Percentiles rank a stretch among this genome's conserved stretches.
These are phyloP conservation scores for Udeniomyces megalosporus DNA, from an alignment of 768 basidiomycete species.

Conservation along the genomic window DNA sequence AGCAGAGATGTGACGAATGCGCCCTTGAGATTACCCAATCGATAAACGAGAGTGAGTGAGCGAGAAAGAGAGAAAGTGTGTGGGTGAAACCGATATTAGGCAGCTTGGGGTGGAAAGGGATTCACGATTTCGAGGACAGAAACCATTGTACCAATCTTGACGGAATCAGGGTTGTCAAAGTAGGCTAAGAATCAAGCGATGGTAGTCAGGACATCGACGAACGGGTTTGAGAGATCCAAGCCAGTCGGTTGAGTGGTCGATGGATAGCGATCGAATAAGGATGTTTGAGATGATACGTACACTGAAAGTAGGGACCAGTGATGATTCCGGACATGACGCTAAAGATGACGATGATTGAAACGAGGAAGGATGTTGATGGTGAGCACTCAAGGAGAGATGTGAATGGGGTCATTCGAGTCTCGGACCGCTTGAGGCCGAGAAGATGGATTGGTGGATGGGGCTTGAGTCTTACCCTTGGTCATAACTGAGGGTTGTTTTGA, in stretches of 20 bases:
- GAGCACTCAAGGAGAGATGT: neutral
- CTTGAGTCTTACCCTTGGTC: no score
- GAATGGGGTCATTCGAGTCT: no score
- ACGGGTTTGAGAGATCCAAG: no score
- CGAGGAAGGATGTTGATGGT: neutral
- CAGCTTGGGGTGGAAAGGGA: no score
- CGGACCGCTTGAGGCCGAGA: no score
- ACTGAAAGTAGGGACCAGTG: conserved; percentile 10
- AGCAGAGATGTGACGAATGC: conserved; percentile 59
- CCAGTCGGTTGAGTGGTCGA: no score
- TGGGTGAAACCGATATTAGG: no score
- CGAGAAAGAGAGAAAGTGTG: no score
- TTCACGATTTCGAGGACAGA: conserved; percentile 10
- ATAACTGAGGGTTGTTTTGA: no score
- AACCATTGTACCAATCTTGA: conserved; percentile 12
- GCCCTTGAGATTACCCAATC: neutral
- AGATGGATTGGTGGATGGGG: no score
- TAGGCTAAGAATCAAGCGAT: neutral
- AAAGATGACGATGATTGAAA: neutral
- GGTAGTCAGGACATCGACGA: no score
- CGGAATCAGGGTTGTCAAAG: neutral
- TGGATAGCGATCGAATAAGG: neutral
- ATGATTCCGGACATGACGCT: conserved; percentile 13
- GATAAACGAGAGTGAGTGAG: no score
- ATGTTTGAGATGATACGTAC: neutral